Conservation (phyloP, 441 rosid species). For the Francoa sonchifolia region DNA sequence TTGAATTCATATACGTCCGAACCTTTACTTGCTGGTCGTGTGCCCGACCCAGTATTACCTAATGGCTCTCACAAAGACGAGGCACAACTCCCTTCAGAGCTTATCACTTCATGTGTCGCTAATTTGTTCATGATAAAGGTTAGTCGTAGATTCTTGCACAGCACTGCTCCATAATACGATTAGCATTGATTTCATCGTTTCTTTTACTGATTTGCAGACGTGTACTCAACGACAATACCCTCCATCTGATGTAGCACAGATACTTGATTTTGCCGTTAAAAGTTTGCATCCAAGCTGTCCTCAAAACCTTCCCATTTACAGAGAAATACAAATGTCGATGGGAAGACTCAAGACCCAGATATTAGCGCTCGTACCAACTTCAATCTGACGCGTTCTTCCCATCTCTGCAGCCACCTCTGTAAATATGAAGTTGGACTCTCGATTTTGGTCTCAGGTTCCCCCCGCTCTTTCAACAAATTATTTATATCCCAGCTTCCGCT, state of each 20-base stretch:
- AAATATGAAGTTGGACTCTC: too few species aligned
- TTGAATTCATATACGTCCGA: constrained; percentile 22
- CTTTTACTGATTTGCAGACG: constrained; percentile 48
- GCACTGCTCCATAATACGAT: too few species aligned
- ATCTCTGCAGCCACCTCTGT: too few species aligned
- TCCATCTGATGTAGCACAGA: constrained; percentile 81
- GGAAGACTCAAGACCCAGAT: constrained; percentile 93
- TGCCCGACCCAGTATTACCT: constrained; percentile 17
- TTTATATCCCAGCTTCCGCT: too few species aligned
- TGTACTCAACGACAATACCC: constrained; percentile 84
- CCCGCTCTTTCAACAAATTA: too few species aligned
- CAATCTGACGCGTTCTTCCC: too few species aligned
- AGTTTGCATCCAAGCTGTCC: constrained; percentile 75
- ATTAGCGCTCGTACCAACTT: constrained; percentile 75
- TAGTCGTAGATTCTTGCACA: constrained; percentile 11
- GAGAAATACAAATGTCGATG: constrained; percentile 90
- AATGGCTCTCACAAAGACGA: constrained; percentile 28
- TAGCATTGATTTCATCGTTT: too few species aligned
- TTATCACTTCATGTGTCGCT: constrained; percentile 78
- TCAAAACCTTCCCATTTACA: constrained; percentile 63
- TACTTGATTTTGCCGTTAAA: constrained; percentile 66
- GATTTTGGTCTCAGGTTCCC: too few species aligned
- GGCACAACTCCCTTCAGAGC: constrained; percentile 54
- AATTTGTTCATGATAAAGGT: constrained; percentile 86
- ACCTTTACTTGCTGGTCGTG: constrained; percentile 12